These are phyloP conservation scores for Conidiobolus incongruus DNA, from an alignment of 371 early-diverging fungal genomes.

Conservation along the genomic window DNA sequence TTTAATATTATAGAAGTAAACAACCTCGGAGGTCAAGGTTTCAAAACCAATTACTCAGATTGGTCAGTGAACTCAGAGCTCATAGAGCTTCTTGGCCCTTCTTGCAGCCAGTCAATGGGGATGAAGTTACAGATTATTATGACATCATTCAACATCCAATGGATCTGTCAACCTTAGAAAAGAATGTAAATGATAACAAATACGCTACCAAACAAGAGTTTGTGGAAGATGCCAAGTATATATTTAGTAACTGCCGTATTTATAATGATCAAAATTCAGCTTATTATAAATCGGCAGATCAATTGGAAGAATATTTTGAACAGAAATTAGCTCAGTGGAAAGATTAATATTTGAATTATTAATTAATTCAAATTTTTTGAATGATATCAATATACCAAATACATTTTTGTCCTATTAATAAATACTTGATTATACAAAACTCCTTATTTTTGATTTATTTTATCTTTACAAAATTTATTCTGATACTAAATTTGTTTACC, in stretches of 20 bases:
- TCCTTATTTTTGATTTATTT: too few species aligned
- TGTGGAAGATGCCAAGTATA: slow-evolving; percentile 49
- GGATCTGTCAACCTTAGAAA: slow-evolving; percentile 87
- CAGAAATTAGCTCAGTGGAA: slow-evolving; percentile 20
- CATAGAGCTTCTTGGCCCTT: slow-evolving; percentile 46
- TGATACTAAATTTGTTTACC: too few species aligned
- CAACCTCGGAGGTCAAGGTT: neutral
- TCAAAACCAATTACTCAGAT: slow-evolving; percentile 1
- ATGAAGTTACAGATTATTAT: slow-evolving; percentile 88
- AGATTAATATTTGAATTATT: too few species aligned
- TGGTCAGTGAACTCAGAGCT: slow-evolving; percentile 10
- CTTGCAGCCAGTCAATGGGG: slow-evolving; percentile 79
- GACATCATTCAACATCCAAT: slow-evolving; percentile 90
- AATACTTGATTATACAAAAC: too few species aligned
- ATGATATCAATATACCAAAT: too few species aligned
- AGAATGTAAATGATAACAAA: slow-evolving; percentile 55
- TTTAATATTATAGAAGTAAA: neutral
- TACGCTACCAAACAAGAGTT: slow-evolving; percentile 58
- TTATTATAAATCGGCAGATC: slow-evolving; percentile 44
- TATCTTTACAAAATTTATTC: too few species aligned
- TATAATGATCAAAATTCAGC: slow-evolving; percentile 51
- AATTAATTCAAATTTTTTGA: too few species aligned
- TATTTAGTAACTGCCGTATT: slow-evolving; percentile 37
- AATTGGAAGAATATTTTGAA: slow-evolving; percentile 25
- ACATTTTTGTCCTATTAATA: too few species aligned